Conservation (phyloP, 352 stramenopile genomes). For the Blastocystis sp. region DNA sequence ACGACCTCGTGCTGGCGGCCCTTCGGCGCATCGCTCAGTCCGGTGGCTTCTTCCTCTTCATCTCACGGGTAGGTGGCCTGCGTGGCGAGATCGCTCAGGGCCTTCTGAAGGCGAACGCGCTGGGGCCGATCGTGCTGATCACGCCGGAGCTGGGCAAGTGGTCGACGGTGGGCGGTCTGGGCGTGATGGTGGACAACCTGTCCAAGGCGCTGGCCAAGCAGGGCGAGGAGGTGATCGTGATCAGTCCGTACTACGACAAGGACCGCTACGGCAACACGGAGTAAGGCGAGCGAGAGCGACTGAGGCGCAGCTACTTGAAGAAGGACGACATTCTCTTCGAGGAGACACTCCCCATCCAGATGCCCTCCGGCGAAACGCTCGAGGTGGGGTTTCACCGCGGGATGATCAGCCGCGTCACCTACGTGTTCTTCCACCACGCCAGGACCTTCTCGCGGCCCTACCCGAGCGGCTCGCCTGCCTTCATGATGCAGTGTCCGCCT, state of each 20-base stretch:
- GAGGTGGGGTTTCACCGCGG: slow-evolving; percentile 70
- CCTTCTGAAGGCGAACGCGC: slow-evolving; percentile 6
- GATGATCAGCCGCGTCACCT: slow-evolving; percentile 26
- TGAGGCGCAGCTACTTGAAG: slow-evolving; percentile 67
- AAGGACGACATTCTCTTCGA: slow-evolving; percentile 70
- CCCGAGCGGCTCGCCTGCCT: slow-evolving; percentile 54
- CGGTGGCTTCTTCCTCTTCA: not conserved
- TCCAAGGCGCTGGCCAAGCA: slow-evolving; percentile 67
- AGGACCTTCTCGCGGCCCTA: slow-evolving; percentile 70
- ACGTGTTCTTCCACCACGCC: slow-evolving; percentile 71
- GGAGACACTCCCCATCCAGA: slow-evolving; percentile 50
- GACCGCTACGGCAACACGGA: slow-evolving; percentile 70
- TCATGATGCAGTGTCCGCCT: slow-evolving; percentile 63
- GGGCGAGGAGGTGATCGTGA: slow-evolving; percentile 68
- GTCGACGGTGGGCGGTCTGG: slow-evolving; percentile 72
- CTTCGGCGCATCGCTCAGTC: not conserved
- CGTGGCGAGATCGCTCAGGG: not conserved
- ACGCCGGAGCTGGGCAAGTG: slow-evolving; percentile 72
- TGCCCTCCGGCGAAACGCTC: slow-evolving; percentile 44
- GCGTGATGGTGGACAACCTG: slow-evolving; percentile 72
- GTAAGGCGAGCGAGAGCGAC: not conserved
- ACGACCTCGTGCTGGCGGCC: slow-evolving; percentile 7
- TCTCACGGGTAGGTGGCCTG: not conserved
- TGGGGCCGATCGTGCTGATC: slow-evolving; percentile 71
- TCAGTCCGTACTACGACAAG: slow-evolving; percentile 71